Evolutionary conservation across 305 asterid species (phyloP), one percentile per base, ranked within the genome.

Genomic region (Fraxinus angustifolia): DNA sequence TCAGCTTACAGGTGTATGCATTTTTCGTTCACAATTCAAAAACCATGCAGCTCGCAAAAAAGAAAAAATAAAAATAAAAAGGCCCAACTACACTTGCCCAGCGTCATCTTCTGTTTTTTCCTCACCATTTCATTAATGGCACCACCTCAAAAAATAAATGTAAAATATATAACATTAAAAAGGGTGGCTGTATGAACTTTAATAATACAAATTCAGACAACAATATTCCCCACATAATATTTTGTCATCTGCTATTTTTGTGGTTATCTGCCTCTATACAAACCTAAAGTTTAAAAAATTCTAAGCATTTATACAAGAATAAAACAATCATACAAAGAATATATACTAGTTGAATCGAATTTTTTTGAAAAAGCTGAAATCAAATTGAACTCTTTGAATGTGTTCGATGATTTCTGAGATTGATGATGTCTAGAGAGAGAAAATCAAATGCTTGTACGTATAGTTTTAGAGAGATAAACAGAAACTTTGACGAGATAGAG

Each of bases 21-120:
- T 81, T 79, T 65, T 85, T 50, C 17, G 80, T 89, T 87, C 81
- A 87, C 92, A 91, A 75, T 87, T 82, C 90, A 83, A 74, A 71
- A 79, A 79, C 79, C 90, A 87, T 85, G 89, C 88, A 83, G 85
- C 86, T 71, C 87, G 86, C 85, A 74, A 80, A 78, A 85, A 48
- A 48, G 2, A 36, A 36, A 36, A 6, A 38, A 48, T 28, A 28
- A 34, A 34, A 34, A 34, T 4, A 34, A 34, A 48, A 14, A 0
- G 78, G 83, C 81, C 74, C 73, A 80, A 78, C 78, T 83, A 78
- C 83, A 80, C 82, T 85, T 62, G 82, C 79, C 70, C 79, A 38
- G 84, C 89, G 79, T 78, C 80, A 78, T 82, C 85, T 42, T 68
- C 77, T 77, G 75, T 31, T 74, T 62, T 70, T 73, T 71, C 67